Base-by-base conservation (phyloP, 805 yeast species). In the Myxozyma vanderwaltii region DNA sequence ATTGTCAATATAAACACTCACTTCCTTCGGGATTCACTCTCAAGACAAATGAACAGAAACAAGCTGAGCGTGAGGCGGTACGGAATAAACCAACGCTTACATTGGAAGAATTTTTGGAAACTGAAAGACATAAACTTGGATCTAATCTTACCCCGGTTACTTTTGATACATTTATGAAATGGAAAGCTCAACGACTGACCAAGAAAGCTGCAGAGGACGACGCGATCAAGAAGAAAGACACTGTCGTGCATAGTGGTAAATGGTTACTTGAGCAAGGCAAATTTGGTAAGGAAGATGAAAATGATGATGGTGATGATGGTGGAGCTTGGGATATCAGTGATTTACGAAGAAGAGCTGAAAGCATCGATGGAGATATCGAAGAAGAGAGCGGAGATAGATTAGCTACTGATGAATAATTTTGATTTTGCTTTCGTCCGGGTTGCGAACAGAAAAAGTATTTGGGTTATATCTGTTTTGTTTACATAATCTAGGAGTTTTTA, bases 11-110 rank as follows among this genome's bases (percentile, higher is more conserved):
- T 78, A 86, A 83, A 75, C 99, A 94, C 75, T 88, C 97, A 7
- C 80, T 94, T 70, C 99, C 99, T 41, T 91, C 95, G 48, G 99
- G 99, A 0, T 95, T 91, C 75, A 95, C 89, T 59, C 82, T 94
- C 76, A 94, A 94, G 80, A 95, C 99, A 38, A 92, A 91, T 76
- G 99, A 94, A 72, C 97, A 94, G 74, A 87, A 89, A 80, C 82
- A 91, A 71, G 76, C 89, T 70, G 99, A 94, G 75, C 86, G 85
- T 70, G 79, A 86, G 73, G 96, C 96, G 5, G 81, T 84, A 24
- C 96, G 89, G 54, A 79, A 82, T 56, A 89, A 88, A 69, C 96
- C 96, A 55, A 86, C 87, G 79, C 88, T 95, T 69, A 89, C 98
- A 0, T 79, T 94, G 69, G 99, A 94, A 75, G 99, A 95, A 63